Evolutionary conservation across 2,329 filamentous ascomycete genomes (phyloP), one percentile per base, ranked within the genome.

Genomic region (Fusarium graminum): DNA sequence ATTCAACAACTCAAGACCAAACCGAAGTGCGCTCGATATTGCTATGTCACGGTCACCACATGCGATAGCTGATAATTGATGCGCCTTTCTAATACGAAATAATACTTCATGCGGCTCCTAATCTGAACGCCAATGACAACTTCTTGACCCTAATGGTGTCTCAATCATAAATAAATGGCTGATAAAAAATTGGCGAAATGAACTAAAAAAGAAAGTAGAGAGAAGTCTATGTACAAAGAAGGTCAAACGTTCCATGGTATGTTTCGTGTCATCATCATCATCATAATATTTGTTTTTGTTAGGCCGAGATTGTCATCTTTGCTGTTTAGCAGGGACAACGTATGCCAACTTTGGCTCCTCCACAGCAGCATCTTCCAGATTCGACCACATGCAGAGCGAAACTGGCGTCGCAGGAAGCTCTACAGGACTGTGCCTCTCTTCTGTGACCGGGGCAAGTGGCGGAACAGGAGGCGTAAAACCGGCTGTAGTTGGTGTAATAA

Each of bases 321-420:
- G 59, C 29, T 30, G 40, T 47, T 65, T 63, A 28, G 63, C 56
- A 22, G 69, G 69, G 25, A 73, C 41, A 38, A 73, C 68, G 46
- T 73, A 73, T 30, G 71, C 71, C 50, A 73, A 30, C 57, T 56
- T 71, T 41, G 71, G 71, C 34, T 73, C 71, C 34, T 70, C 68
- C 40, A 73, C 69, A 10, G 61, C 65, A 44, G 71, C 71, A 22
- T 71, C 54, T 52, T 73, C 71, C 9, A 73, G 51, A 14, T 67
- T 58, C 41, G 59, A 65, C 71, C 71, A 73, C 67, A 71, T 72
- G n/a, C 68, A 73, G 30, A 71, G 62, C 16, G 71, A 73, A 8
- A 73, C 71, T 11, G 71, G 71, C 10, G 71, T 73, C 13, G 71
- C 71, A 3, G 71, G 71, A 22, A 73, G 68, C 49, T 73, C 71